phyloP scores from a whole-genome alignment of 257 asterid species.

The Apocynum venetum region DNA sequence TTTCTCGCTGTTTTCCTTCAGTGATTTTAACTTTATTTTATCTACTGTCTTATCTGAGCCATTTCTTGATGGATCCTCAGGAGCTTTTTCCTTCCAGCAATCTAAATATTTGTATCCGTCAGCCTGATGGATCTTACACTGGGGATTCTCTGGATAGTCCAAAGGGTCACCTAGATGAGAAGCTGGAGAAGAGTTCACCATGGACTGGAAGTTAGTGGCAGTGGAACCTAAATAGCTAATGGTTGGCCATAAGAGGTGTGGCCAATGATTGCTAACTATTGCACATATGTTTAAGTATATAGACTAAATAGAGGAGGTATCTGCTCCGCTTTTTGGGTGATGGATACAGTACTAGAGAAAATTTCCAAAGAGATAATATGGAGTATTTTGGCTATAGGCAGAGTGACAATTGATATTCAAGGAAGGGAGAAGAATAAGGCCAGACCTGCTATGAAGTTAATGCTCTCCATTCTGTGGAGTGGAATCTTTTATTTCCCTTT shows the following conservation, averaged over 20 bases:
- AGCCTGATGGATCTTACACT: constrained; percentile 71
- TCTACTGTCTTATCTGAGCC: not conserved
- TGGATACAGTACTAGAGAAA: constrained; percentile 36
- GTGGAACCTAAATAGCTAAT: constrained; percentile 6
- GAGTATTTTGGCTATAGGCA: constrained; percentile 25
- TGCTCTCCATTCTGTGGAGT: constrained; percentile 12
- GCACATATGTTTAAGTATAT: constrained; percentile 36
- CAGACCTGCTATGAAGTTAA: constrained; percentile 10
- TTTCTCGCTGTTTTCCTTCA: not conserved
- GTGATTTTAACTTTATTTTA: not conserved
- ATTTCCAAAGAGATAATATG: constrained; percentile 16
- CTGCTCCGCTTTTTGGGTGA: constrained; percentile 44
- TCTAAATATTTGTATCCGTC: constrained; percentile 74
- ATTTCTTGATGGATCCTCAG: constrained; percentile 31
- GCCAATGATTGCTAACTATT: constrained; percentile 31
- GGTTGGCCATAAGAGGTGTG: constrained; percentile 12
- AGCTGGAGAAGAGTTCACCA: constrained; percentile 25
- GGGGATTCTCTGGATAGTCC: constrained; percentile 92
- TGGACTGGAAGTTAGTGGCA: constrained; percentile 13
- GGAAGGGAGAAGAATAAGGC: constrained; percentile 21
- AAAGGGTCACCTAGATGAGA: constrained; percentile 44
- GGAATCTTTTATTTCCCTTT: constrained; percentile 9
- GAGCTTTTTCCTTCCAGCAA: constrained; percentile 60
- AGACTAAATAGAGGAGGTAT: constrained; percentile 26
- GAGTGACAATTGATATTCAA: constrained; percentile 27